Percentiles rank a stretch among this genome's conserved stretches.
Evolutionary conservation across 768 basidiomycete genomes (phyloP).

Genomic region (Glaciozyma martinii): DNA sequence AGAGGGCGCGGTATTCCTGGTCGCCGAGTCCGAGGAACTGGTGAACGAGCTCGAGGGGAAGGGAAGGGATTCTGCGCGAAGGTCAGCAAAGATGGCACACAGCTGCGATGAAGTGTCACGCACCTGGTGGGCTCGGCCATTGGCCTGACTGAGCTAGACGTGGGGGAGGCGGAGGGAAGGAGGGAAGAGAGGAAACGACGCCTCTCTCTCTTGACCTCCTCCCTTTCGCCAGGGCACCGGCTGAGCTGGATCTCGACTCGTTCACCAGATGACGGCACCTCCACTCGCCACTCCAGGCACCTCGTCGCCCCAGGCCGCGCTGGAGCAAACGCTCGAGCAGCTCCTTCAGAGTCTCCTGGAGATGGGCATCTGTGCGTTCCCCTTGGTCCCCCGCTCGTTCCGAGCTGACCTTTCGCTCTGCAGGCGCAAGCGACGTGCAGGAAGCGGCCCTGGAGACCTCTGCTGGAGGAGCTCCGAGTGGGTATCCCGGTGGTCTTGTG

Average conservation of each 20-base stretch:
- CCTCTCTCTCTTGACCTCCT: not conserved
- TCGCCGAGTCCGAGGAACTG: too few species aligned
- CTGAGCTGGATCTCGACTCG: not conserved
- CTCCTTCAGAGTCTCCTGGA: conserved; percentile 27
- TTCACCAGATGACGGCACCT: too few species aligned
- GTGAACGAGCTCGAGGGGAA: too few species aligned
- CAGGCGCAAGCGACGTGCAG: conserved; percentile 28
- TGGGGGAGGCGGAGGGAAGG: too few species aligned
- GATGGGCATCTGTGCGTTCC: conserved; percentile 25
- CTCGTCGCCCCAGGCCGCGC: not conserved
- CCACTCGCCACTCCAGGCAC: not conserved
- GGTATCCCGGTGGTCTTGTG: conserved; percentile 22
- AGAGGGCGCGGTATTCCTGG: too few species aligned
- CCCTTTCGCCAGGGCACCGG: not conserved
- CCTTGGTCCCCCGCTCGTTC: not conserved
- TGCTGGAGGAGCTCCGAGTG: conserved; percentile 3
- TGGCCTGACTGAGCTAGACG: too few species aligned
- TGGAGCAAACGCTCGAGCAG: conserved; percentile 16
- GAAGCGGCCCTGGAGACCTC: conserved; percentile 15
- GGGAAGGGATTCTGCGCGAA: too few species aligned
- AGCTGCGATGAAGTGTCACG: too few species aligned
- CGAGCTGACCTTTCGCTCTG: not conserved
- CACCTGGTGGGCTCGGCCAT: too few species aligned
- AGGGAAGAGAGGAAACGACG: not conserved
- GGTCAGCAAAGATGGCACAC: too few species aligned